Evolutionary conservation across 2,329 filamentous ascomycete genomes (phyloP).

Genomic region (Diaporthe velutina): DNA sequence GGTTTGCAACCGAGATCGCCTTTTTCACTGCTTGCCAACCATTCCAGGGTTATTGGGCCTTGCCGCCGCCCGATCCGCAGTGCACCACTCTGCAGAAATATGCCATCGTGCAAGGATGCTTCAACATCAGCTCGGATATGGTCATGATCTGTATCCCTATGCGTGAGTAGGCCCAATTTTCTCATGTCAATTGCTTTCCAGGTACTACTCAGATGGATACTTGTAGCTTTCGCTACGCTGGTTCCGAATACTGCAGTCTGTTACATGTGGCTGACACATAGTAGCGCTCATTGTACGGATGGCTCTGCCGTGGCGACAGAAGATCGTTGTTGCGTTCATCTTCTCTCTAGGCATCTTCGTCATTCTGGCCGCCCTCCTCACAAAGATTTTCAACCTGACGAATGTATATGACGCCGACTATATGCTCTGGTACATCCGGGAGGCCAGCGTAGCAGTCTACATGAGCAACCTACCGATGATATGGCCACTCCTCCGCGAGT

Average conservation of each 20-base stretch:
- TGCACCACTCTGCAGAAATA: slow-evolving; percentile 61
- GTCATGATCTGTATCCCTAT: slow-evolving; percentile 62
- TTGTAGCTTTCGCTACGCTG: accelerated
- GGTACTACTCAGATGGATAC: not conserved
- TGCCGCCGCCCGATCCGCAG: slow-evolving; percentile 59
- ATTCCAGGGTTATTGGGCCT: slow-evolving; percentile 60
- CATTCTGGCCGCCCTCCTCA: slow-evolving; percentile 55
- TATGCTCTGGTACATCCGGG: slow-evolving; percentile 66
- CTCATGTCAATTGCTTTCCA: not conserved
- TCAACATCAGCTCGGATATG: slow-evolving; percentile 63
- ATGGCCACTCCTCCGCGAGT: slow-evolving; percentile 61
- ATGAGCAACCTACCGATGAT: slow-evolving; percentile 67
- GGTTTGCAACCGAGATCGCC: slow-evolving; percentile 56
- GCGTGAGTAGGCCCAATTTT: slow-evolving; percentile 38
- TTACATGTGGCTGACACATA: not conserved
- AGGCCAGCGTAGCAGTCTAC: slow-evolving; percentile 65
- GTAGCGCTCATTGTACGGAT: slow-evolving; percentile 55
- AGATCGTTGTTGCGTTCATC: slow-evolving; percentile 58
- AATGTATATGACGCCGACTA: slow-evolving; percentile 48
- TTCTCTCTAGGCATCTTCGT: slow-evolving; percentile 65
- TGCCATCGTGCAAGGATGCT: slow-evolving; percentile 59
- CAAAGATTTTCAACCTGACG: slow-evolving; percentile 60
- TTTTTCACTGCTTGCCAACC: slow-evolving; percentile 62
- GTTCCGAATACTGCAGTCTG: too few species aligned
- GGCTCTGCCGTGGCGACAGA: slow-evolving; percentile 57